Evolutionary conservation across 768 basidiomycete species (phyloP).

Genomic region (Mycena albidolilacea): DNA sequence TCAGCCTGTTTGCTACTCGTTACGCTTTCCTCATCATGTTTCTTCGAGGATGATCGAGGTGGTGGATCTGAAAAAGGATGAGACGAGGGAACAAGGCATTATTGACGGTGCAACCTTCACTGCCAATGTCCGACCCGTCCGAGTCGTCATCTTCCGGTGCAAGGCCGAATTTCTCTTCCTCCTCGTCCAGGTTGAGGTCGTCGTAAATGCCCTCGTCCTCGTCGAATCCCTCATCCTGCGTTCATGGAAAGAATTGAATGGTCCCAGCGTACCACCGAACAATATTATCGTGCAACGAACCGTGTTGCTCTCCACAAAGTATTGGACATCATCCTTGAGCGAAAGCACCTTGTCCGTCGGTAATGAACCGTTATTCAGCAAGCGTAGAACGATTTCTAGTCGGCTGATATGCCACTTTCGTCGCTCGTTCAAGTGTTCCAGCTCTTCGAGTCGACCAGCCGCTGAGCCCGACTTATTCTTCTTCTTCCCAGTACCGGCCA

Average conservation of each 20-base stretch:
- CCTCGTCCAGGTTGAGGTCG: slow-evolving; percentile 96
- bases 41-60: slow-evolving; percentile 77
- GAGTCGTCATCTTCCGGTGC: slow-evolving; percentile 83
- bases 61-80: slow-evolving; percentile 64
- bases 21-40: slow-evolving; percentile 85
- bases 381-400: slow-evolving; percentile 92
- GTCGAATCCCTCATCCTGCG: slow-evolving; percentile 96
- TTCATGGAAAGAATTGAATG: slow-evolving; percentile 41
- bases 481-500: slow-evolving; percentile 89
- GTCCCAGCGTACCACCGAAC: slow-evolving; percentile 13
- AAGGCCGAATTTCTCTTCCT: slow-evolving; percentile 93
- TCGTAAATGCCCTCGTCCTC: slow-evolving; percentile 98
- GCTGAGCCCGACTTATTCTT: slow-evolving; percentile 80
- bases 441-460: slow-evolving; percentile 82
- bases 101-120: slow-evolving; percentile 68
- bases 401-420: slow-evolving; percentile 96
- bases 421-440: slow-evolving; percentile 93
- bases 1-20: slow-evolving; percentile 83
- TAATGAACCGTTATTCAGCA: slow-evolving; percentile 95
- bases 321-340: slow-evolving; percentile 94
- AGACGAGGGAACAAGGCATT: neutral
- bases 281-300: slow-evolving; percentile 65
- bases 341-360: slow-evolving; percentile 82
- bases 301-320: slow-evolving; percentile 96
- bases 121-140: slow-evolving; percentile 81